Evolutionary conservation across 495 filamentous ascomycete genomes (phyloP).

Genomic region (Cairneyella variabilis): DNA sequence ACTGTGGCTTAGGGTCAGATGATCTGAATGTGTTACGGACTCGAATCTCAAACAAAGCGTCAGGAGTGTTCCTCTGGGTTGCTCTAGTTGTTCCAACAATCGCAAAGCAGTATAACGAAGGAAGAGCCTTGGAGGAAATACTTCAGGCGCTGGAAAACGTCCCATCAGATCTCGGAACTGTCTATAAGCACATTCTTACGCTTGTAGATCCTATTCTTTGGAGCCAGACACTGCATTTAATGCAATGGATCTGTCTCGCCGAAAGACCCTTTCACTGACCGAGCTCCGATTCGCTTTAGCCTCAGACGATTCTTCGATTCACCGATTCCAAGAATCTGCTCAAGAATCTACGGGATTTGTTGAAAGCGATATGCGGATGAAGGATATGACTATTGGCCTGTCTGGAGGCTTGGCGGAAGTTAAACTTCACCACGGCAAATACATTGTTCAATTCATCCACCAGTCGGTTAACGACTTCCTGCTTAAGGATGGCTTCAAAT

Average conservation of each 20-base stretch:
- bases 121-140: slow-evolving; percentile 13
- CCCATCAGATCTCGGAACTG: slow-evolving; percentile 21
- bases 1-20: slow-evolving; percentile 16
- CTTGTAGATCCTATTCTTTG: slow-evolving; percentile 2
- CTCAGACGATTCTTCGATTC: slow-evolving; percentile 4
- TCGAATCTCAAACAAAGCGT: too few species aligned
- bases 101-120: slow-evolving; percentile 15
- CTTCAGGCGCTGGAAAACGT: slow-evolving; percentile 14
- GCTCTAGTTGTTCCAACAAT: slow-evolving; percentile 22
- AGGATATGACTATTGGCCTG: slow-evolving; percentile 24
- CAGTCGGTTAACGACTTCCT: slow-evolving; percentile 39
- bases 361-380: slow-evolving; percentile 18
- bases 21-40: too few species aligned
- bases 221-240: slow-evolving; percentile 21
- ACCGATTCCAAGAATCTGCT: slow-evolving; percentile 18
- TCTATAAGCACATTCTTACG: slow-evolving; percentile 30
- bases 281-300: slow-evolving; percentile 33
- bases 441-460: slow-evolving; percentile 36
- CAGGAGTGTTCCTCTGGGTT: slow-evolving; percentile 33
- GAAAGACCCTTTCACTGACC: slow-evolving; percentile 23
- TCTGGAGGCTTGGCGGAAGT: slow-evolving; percentile 31
- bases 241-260: slow-evolving; percentile 35
- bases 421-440: background rate
- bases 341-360: slow-evolving; percentile 7
- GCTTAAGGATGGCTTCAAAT: background rate